These are phyloP conservation scores for Bassia scoparia DNA, from an alignment of 148 eudicot genomes.

Conservation along the genomic window DNA sequence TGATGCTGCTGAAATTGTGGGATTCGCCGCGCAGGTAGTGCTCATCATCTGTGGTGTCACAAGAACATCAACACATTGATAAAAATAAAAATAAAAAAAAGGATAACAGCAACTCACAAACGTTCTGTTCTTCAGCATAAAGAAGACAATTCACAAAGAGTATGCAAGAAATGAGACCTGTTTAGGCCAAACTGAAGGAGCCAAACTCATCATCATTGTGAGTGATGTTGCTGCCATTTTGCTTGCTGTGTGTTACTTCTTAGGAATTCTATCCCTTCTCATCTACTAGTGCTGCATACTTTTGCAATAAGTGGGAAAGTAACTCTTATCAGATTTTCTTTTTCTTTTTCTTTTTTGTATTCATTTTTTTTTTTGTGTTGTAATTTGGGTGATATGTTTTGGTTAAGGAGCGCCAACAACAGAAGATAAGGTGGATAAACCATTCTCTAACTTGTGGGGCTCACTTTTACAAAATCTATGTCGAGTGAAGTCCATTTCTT, in stretches of 20 bases:
- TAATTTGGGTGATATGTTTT: conserved; percentile 10
- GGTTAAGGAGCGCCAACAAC: conserved; percentile 28
- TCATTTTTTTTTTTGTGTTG: neutral
- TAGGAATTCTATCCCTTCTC: neutral
- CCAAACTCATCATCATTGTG: conserved; percentile 41
- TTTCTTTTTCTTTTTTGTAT: too few species aligned
- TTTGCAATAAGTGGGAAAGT: neutral
- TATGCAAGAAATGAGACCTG: conserved; percentile 28
- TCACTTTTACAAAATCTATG: neutral
- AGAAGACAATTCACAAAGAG: neutral
- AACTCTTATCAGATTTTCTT: too few species aligned
- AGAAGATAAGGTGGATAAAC: conserved; percentile 26
- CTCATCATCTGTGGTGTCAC: conserved; percentile 11
- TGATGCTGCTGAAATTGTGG: conserved; percentile 1
- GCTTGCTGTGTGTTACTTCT: neutral
- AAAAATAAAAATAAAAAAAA: too few species aligned
- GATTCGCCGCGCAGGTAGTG: conserved; percentile 15
- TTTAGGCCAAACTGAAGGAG: conserved; percentile 35
- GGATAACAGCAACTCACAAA: neutral
- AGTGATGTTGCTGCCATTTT: conserved; percentile 54
- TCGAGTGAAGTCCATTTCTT: neutral
- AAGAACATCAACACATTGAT: neutral
- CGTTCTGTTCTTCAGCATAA: neutral
- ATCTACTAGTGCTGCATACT: conserved; percentile 1
- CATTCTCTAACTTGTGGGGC: conserved; percentile 5